phyloP scores from a whole-genome alignment of 192 early-diverging fungal genomes.

The Funneliformis geosporum region DNA sequence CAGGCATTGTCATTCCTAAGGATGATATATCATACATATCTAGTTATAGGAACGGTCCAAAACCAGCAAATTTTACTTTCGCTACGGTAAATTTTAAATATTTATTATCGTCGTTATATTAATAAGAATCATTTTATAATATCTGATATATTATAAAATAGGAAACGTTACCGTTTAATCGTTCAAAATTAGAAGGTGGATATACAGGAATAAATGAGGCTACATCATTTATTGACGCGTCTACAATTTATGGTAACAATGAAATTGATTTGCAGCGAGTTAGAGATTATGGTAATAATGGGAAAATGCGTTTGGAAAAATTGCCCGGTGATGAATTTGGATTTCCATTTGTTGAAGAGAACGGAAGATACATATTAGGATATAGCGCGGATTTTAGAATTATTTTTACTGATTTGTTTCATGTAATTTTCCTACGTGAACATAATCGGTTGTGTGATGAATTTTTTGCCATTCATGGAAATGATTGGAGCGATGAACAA shows the following conservation, averaged over 20 bases:
- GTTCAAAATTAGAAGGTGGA: not conserved
- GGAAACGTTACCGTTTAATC: not conserved
- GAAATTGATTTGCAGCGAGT: not conserved
- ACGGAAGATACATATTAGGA: not conserved
- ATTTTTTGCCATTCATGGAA: not conserved
- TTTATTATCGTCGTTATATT: not conserved
- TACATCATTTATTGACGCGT: not conserved
- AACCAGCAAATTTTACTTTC: not conserved
- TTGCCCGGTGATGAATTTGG: not conserved
- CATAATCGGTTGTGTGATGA: constrained; percentile 16
- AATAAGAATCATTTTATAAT: not conserved
- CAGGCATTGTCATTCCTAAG: not conserved
- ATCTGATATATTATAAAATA: not conserved
- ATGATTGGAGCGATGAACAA: not conserved
- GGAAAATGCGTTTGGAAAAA: not conserved
- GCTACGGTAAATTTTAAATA: not conserved
- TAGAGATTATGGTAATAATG: constrained; percentile 1
- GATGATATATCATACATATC: not conserved
- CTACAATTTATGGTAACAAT: not conserved
- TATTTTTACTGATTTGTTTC: not conserved
- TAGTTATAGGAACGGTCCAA: not conserved
- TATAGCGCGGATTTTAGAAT: not conserved
- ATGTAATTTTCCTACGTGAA: not conserved
- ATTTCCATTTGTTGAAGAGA: not conserved
- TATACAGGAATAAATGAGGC: not conserved